These are phyloP conservation scores for Ustilago cynodontis DNA, from an alignment of 1,284 basidiomycete genomes.

Conservation along the genomic window DNA sequence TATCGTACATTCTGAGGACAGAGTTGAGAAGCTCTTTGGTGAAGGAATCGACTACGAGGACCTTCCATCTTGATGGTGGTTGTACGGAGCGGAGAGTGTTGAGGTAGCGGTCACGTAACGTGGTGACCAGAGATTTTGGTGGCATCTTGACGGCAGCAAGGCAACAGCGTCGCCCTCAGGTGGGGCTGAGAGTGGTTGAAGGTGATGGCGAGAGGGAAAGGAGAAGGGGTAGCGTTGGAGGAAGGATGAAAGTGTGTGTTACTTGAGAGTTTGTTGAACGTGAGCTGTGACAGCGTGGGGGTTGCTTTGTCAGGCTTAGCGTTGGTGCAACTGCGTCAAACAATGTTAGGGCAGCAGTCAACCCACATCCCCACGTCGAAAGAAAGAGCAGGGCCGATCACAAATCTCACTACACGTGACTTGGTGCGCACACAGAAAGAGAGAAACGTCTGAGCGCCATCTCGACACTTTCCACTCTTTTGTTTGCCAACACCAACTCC, in stretches of 20 bases:
- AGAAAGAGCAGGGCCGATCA: constrained; percentile 3
- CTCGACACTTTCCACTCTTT: not conserved
- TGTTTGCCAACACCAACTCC: not conserved
- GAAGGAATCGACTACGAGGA: constrained; percentile 93
- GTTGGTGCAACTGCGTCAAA: not conserved
- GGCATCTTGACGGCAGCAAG: constrained; percentile 28
- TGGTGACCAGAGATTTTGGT: constrained; percentile 51
- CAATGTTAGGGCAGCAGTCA: constrained; percentile 2
- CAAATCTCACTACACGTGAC: constrained; percentile 22
- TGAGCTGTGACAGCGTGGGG: too few relatives aligned
- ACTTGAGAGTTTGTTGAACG: too few relatives aligned
- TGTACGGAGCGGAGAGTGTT: constrained; percentile 66
- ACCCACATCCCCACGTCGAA: not conserved
- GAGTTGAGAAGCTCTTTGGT: constrained; percentile 85
- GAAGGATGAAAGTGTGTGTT: too few relatives aligned
- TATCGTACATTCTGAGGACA: constrained; percentile 83
- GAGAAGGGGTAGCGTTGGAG: too few relatives aligned
- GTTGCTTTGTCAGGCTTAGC: not conserved
- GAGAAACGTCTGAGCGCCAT: constrained; percentile 19
- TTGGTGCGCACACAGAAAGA: not conserved
- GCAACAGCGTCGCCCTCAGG: not conserved
- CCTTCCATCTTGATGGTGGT: constrained; percentile 81
- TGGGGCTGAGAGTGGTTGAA: not conserved
- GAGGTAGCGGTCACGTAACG: constrained; percentile 61
- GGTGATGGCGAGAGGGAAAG: not conserved